phyloP scores from a whole-genome alignment of 2,329 filamentous ascomycete species.

The Venturia aucupariae region DNA sequence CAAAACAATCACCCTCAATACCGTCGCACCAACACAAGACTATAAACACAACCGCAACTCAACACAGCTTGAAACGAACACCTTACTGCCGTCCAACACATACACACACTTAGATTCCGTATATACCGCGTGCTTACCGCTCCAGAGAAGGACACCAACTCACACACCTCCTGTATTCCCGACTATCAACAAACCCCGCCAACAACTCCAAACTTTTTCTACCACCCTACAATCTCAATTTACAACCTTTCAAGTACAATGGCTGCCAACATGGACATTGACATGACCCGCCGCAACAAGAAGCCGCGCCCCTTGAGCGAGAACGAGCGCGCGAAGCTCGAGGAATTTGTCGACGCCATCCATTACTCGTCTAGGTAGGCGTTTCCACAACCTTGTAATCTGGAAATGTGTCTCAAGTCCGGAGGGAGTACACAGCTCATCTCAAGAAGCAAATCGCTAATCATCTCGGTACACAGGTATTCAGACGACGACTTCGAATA shows the following conservation, averaged over 20 bases:
- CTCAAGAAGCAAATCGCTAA: neutral
- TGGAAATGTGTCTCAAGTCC: neutral
- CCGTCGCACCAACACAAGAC: neutral
- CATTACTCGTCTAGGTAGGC: slow-evolving; percentile 86
- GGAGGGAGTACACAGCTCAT: neutral
- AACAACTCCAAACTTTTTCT: neutral
- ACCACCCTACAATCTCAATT: neutral
- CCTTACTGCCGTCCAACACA: neutral
- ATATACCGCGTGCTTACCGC: neutral
- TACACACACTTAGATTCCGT: neutral
- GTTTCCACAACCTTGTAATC: neutral
- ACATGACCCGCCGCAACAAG: slow-evolving; percentile 78
- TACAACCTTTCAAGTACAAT: neutral
- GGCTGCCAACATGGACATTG: slow-evolving; percentile 50
- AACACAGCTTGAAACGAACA: neutral
- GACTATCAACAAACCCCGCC: slow-evolving; percentile 5
- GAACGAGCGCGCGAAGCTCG: slow-evolving; percentile 69
- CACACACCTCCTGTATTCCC: neutral
- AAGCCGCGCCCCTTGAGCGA: slow-evolving; percentile 72
- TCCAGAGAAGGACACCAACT: neutral
- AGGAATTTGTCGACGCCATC: slow-evolving; percentile 87
- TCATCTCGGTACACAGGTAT: slow-evolving; percentile 54
- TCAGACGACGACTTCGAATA: slow-evolving; percentile 91
- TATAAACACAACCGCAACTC: neutral
- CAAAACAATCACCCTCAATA: neutral